A percentile compares a stretch with the other conserved stretches of the same genome.
phyloP scores from a whole-genome alignment of 805 yeast genomes.

The Cyberlindnera misumaiensis region DNA sequence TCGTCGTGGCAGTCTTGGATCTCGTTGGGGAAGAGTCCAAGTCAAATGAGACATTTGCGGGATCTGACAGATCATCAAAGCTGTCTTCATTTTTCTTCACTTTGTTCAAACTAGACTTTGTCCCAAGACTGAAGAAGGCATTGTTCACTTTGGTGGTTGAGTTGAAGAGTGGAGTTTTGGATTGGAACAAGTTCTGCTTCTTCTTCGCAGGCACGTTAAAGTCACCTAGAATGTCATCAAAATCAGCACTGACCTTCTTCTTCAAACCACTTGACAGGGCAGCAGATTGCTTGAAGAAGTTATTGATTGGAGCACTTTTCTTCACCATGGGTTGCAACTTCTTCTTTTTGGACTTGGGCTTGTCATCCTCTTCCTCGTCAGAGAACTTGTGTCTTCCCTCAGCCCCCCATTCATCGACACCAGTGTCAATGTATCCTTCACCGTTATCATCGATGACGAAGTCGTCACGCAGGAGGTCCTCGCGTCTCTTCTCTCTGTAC shows the following conservation, averaged over 20 bases:
- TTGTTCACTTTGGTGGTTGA: constrained; percentile 23
- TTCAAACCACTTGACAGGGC: constrained; percentile 26
- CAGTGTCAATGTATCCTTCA: constrained; percentile 89
- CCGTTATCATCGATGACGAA: constrained; percentile 94
- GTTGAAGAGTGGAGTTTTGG: constrained; percentile 20
- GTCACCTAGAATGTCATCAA: constrained; percentile 60
- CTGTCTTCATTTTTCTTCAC: constrained; percentile 9
- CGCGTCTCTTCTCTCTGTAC: constrained; percentile 68
- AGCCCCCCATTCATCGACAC: constrained; percentile 83
- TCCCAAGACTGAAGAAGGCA: constrained; percentile 8
- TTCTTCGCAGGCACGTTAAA: constrained; percentile 16
- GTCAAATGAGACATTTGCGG: constrained; percentile 21
- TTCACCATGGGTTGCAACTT: constrained; percentile 19
- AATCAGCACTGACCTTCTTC: constrained; percentile 42
- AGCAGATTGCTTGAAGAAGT: constrained; percentile 42
- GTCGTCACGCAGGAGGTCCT: constrained; percentile 80
- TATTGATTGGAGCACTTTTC: constrained; percentile 42
- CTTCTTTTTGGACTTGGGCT: constrained; percentile 14
- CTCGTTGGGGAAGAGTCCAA: constrained; percentile 34
- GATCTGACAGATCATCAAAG: constrained; percentile 25
- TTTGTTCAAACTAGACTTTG: constrained; percentile 19
- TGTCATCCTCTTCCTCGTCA: constrained; percentile 43
- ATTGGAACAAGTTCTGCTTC: constrained; percentile 12
- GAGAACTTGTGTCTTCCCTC: constrained; percentile 37
- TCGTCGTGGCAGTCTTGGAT: constrained; percentile 12